Base-by-base conservation (phyloP, 129 eudicot genomes). In the Flaveria bidentis region DNA sequence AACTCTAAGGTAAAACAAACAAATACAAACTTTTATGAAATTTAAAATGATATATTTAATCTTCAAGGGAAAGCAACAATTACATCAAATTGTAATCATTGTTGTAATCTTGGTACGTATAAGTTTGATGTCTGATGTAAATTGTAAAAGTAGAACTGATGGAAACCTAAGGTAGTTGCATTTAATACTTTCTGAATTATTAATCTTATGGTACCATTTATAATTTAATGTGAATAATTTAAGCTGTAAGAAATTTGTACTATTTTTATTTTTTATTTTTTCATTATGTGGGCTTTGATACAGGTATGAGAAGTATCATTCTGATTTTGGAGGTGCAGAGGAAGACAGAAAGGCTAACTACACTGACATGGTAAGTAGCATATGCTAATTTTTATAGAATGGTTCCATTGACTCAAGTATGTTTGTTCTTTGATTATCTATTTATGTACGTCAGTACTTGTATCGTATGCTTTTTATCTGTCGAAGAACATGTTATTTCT, bases 221-320 rank as follows among this genome's bases (percentile, higher is more conserved):
- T 14, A 14, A 28, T 28, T 8, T 44, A 28, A 14, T 30, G 68
- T 62, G 67, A 28, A 62, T 26, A 30, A 15, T 62, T 13, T 30
- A 28, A 47, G 14, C 13, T 58, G 20, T 58, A 45, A 44, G 17
- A 69, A 69, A 58, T 30, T 46, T 22, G 50, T 77, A 25, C 56
- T 61, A 16, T 12, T 26, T 77, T n/a, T 52, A 20, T 0, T 20
- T 20, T 20, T 20, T 20, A 20, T 28, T 6, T 28, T 25, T 15
- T 12, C 50, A 45, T 45, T 11, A 8, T 45, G 51, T 65, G 69
- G 75, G 25, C 58, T 73, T 69, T 36, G 42, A 55, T 73, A 79
- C 80, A 93, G 98, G 96, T 94, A 94, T 42, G 98, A 94, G 78
- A 94, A 94, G 84, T 94, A 94, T 82, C 98, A 94, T 85, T 92